Evolutionary conservation across 2,329 filamentous ascomycete genomes (phyloP), one percentile per base, ranked within the genome.

Genomic region (Aspergillus awamori): DNA sequence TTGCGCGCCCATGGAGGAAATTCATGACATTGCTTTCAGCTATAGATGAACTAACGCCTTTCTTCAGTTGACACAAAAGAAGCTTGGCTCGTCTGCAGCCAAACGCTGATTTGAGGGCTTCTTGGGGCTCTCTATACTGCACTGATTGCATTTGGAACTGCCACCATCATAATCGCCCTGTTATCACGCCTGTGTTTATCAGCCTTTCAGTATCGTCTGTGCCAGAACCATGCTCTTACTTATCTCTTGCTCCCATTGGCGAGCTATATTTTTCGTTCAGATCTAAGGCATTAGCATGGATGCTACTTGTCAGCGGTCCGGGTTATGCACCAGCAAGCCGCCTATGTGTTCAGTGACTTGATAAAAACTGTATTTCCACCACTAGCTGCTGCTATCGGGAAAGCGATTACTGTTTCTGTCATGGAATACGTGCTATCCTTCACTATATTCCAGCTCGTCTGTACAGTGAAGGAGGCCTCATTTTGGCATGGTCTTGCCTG

Each of bases 61-160:
- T 13, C 24, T 36, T 11, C 47, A 74, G 72, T 65, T 74, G 51
- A 73, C 71, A 10, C 72, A 74, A 47, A 74, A 73, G 56, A 74
- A 73, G 53, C 60, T 63, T 20, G 53, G 59, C 20, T 49, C 49
- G n/a, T 61, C 58, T 36, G 24, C n/a, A 33, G 5, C 28, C 6
- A 62, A 62, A n/a, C 15, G 57, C 53, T 61, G 7, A 63, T 20
- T 20, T 8, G 26, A 17, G 28, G 26, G 26, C 28, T 33, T 15
- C 26, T 20, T 15, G 15, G n/a, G n/a, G 26, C 33, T 20, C 6
- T 8, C 5, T 30, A 5, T 33, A 15, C 47, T 51, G 4, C 47
- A 33, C 8, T 11, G 30, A n/a, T 49, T 24, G 22, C 22, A n/a
- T 30, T 17, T 3, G 15, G 15, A 33, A n/a, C 7, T 17, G 15